phyloP scores from a whole-genome alignment of 2,329 filamentous ascomycete genomes.

The Ascocoryne sarcoides region DNA sequence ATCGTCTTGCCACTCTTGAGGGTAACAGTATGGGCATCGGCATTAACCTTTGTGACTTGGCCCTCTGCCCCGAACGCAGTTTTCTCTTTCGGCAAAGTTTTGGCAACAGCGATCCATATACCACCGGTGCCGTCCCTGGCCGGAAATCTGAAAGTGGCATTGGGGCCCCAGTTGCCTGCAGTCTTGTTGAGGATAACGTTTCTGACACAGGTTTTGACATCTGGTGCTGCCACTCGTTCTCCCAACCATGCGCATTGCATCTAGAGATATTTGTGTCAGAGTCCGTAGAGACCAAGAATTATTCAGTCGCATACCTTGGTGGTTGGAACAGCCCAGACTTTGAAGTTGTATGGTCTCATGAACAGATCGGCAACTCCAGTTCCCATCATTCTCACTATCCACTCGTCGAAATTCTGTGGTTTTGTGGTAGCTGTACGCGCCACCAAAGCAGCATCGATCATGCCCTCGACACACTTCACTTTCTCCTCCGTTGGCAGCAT shows the following conservation, averaged over 20 bases:
- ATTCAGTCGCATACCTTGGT: constrained; percentile 59
- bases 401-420: constrained; percentile 96
- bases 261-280: constrained; percentile 35
- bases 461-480: constrained; percentile 84
- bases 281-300: not conserved
- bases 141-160: constrained; percentile 97
- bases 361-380: constrained; percentile 86
- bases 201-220: constrained; percentile 85
- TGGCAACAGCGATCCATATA: constrained; percentile 96
- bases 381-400: constrained; percentile 90
- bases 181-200: constrained; percentile 96
- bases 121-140: constrained; percentile 91
- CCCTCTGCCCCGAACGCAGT: constrained; percentile 81
- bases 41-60: constrained; percentile 78
- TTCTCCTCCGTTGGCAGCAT: constrained; percentile 97
- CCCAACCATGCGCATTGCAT: constrained; percentile 99
- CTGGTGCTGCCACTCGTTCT: constrained; percentile 93
- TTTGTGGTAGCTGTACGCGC: constrained; percentile 80
- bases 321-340: constrained; percentile 98
- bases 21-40: constrained; percentile 72
- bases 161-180: constrained; percentile 95
- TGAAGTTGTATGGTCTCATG: constrained; percentile 99
- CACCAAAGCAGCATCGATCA: constrained; percentile 91
- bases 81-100: constrained; percentile 88
- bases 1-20: constrained; percentile 80